These are phyloP conservation scores for Zymoseptoria tritici DNA, from an alignment of 2,329 filamentous ascomycete genomes.

Conservation along the genomic window DNA sequence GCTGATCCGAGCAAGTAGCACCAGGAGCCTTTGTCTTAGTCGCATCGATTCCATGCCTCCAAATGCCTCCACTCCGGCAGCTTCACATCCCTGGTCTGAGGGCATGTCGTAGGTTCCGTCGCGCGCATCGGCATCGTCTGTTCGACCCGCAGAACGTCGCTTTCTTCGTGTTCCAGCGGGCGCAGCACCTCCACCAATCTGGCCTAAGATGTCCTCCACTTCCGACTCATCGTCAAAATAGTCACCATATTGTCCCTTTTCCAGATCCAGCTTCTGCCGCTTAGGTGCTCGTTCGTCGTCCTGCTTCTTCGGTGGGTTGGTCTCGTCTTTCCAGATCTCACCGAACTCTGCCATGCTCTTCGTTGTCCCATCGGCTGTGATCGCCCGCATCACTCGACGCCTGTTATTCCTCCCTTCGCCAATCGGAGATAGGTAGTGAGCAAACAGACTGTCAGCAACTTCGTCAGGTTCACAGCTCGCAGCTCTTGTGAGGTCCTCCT, in stretches of 20 bases:
- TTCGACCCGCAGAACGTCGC: conserved; percentile 1
- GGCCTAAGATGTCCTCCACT: conserved; percentile 5
- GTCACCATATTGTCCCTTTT: conserved; percentile 38
- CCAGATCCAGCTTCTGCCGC: conserved; percentile 43
- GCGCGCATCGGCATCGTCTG: neutral
- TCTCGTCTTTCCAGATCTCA: conserved; percentile 63
- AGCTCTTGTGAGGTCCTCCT: conserved; percentile 52
- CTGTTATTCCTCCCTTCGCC: conserved; percentile 33
- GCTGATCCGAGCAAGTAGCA: conserved; percentile 36
- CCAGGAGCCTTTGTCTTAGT: conserved; percentile 57
- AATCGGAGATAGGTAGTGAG: conserved; percentile 48
- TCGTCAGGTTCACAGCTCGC: neutral
- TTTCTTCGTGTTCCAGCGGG: neutral
- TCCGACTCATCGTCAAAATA: conserved; percentile 28
- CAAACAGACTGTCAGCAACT: conserved; percentile 52
- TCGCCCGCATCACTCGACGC: conserved; percentile 54
- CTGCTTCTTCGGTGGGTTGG: conserved; percentile 37
- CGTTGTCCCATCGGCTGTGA: conserved; percentile 59
- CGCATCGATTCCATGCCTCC: conserved; percentile 49
- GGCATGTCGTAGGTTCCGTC: neutral
- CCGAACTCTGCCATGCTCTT: conserved; percentile 48
- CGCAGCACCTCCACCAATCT: neutral
- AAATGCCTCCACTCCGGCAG: conserved; percentile 9
- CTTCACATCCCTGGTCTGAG: neutral
- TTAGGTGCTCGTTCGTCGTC: conserved; percentile 56